Percentiles rank a stretch among this genome's conserved stretches.
These are phyloP conservation scores for Suhomyces maxii DNA, from an alignment of 1,139 yeast species.

Conservation along the genomic window DNA sequence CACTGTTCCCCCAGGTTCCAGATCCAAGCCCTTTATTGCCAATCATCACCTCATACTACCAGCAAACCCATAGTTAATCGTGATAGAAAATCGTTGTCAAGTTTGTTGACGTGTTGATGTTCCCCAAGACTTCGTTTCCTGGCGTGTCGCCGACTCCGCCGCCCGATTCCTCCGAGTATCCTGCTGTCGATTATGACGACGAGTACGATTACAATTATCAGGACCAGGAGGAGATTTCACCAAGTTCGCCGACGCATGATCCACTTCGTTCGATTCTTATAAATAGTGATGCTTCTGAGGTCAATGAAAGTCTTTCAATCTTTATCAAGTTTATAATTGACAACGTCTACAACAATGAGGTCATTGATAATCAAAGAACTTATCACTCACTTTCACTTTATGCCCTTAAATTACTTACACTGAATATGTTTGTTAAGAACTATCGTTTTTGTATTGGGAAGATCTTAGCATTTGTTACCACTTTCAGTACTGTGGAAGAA, in stretches of 20 bases:
- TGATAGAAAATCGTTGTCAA: too few species aligned
- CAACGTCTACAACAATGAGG: slow-evolving; percentile 20
- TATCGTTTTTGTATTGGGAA: slow-evolving; percentile 42
- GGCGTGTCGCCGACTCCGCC: slow-evolving; percentile 1
- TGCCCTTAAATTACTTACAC: slow-evolving; percentile 38
- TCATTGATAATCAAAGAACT: slow-evolving; percentile 15
- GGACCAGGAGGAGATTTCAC: not conserved
- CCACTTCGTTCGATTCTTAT: slow-evolving; percentile 18
- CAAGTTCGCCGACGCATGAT: not conserved
- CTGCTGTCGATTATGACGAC: not conserved
- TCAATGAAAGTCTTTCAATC: slow-evolving; percentile 40
- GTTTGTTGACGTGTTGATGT: not conserved
- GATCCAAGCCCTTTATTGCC: too few species aligned
- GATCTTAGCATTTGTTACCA: slow-evolving; percentile 34
- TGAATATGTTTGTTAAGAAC: slow-evolving; percentile 44
- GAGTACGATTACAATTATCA: too few species aligned
- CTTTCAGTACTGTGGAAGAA: slow-evolving; percentile 24
- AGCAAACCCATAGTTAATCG: too few species aligned
- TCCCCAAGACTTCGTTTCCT: slow-evolving; percentile 8
- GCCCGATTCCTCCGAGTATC: not conserved
- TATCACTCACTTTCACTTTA: slow-evolving; percentile 36
- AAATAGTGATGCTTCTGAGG: slow-evolving; percentile 42
- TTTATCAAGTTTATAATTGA: slow-evolving; percentile 40
- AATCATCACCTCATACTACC: too few species aligned
- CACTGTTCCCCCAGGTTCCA: too few species aligned